These are phyloP conservation scores for Lipomyces orientalis DNA, from an alignment of 805 yeast genomes.

Conservation along the genomic window DNA sequence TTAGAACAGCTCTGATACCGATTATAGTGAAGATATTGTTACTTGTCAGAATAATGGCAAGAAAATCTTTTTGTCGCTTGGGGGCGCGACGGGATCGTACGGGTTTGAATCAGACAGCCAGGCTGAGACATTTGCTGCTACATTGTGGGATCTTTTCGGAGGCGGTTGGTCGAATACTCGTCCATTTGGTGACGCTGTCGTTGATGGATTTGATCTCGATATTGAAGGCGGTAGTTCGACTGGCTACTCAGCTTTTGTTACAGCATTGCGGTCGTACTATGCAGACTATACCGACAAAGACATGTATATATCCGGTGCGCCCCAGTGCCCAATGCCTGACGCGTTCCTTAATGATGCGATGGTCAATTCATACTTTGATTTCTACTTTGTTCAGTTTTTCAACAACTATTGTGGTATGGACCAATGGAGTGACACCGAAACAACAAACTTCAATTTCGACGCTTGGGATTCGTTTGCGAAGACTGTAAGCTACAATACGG, in stretches of 20 bases:
- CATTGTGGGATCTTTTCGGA: conserved; percentile 61
- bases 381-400: conserved; percentile 77
- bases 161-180: conserved; percentile 53
- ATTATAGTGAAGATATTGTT: conserved; percentile 21
- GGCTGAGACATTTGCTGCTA: conserved; percentile 63
- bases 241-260: conserved; percentile 72
- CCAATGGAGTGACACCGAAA: conserved; percentile 25
- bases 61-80: conserved; percentile 75
- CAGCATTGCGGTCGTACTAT: conserved; percentile 54
- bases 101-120: conserved; percentile 58
- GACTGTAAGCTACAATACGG: conserved; percentile 63
- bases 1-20: neutral
- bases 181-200: conserved; percentile 73
- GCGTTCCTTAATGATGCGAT: conserved; percentile 67
- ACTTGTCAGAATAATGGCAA: conserved; percentile 82
- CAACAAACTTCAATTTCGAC: conserved; percentile 56
- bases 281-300: conserved; percentile 61
- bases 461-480: conserved; percentile 61
- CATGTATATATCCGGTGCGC: conserved; percentile 85
- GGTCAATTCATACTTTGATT: conserved; percentile 73
- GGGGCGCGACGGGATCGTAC: conserved; percentile 69
- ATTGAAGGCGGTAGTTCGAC: conserved; percentile 58
- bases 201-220: conserved; percentile 87
- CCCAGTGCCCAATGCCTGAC: conserved; percentile 91
- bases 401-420: conserved; percentile 76